Evolutionary conservation across 2,329 filamentous ascomycete genomes (phyloP).

Genomic region (Ophiostoma montium): DNA sequence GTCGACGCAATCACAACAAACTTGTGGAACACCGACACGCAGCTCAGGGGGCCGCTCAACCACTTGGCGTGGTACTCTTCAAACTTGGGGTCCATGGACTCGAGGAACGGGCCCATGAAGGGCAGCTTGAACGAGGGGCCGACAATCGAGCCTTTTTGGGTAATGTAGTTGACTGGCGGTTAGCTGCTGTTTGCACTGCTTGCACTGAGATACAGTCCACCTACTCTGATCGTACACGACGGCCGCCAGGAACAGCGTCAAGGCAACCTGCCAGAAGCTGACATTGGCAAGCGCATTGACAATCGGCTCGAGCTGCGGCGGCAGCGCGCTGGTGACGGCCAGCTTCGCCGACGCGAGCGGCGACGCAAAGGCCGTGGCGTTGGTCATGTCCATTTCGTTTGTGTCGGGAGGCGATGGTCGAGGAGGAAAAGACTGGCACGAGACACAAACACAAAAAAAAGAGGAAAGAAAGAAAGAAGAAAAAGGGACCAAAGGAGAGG

Average conservation of each 20-base stretch:
- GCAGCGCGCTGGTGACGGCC: conserved; percentile 30
- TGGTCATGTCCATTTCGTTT: conserved; percentile 24
- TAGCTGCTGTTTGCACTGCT: conserved; percentile 6
- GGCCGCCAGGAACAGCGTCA: conserved; percentile 56
- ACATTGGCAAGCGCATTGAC: conserved; percentile 42
- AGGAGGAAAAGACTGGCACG: neutral
- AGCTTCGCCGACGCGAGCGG: conserved; percentile 47
- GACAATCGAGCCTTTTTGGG: conserved; percentile 60
- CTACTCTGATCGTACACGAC: conserved; percentile 84
- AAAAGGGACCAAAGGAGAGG: neutral
- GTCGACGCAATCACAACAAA: conserved; percentile 88
- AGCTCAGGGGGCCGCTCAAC: conserved; percentile 81
- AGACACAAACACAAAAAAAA: neutral
- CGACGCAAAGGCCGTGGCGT: conserved; percentile 52
- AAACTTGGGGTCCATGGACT: conserved; percentile 86
- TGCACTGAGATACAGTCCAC: no score
- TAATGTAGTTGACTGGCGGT: conserved; percentile 54
- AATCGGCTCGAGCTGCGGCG: conserved; percentile 40
- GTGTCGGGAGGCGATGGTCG: neutral
- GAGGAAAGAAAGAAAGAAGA: neutral
- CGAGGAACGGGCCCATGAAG: conserved; percentile 89
- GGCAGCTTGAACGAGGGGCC: conserved; percentile 65
- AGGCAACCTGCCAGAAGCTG: conserved; percentile 45
- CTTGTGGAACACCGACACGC: conserved; percentile 99
- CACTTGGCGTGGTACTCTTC: conserved; percentile 86